Conservation (phyloP, 208 protist genomes). For the Porcisia hertigi region DNA sequence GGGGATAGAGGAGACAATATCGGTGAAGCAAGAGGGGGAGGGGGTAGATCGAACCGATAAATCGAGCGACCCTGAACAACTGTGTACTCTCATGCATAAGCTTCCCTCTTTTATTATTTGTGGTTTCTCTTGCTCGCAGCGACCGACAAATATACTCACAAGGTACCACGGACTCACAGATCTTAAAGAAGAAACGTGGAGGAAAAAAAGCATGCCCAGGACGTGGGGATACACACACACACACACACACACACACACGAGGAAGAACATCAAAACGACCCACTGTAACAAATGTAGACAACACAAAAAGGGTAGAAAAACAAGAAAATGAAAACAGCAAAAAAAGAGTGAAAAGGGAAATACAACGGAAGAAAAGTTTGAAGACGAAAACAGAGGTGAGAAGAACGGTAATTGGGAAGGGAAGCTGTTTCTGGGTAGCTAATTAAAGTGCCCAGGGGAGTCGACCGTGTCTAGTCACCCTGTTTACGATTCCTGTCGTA, state of each 20-base stretch:
- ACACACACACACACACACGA: too few species aligned
- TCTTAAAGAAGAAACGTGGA: neutral
- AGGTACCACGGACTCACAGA: neutral
- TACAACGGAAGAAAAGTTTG: too few species aligned
- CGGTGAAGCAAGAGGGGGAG: neutral
- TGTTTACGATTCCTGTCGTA: neutral
- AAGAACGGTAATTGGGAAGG: too few species aligned
- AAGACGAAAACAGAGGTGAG: too few species aligned
- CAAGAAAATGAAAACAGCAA: too few species aligned
- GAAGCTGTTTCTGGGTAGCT: neutral
- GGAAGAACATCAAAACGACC: too few species aligned
- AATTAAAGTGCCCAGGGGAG: neutral
- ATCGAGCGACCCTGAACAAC: conserved; percentile 2
- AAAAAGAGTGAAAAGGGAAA: too few species aligned
- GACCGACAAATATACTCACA: neutral
- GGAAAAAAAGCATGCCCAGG: neutral
- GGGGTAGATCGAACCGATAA: neutral
- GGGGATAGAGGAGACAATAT: neutral
- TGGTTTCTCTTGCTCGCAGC: neutral
- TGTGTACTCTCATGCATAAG: neutral
- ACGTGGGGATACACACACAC: too few species aligned
- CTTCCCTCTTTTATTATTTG: neutral
- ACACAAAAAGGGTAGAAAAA: too few species aligned
- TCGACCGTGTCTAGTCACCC: neutral
- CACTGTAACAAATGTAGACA: too few species aligned